Evolutionary conservation across 495 filamentous ascomycete species (phyloP).

Genomic region (Aspergillus steynii): DNA sequence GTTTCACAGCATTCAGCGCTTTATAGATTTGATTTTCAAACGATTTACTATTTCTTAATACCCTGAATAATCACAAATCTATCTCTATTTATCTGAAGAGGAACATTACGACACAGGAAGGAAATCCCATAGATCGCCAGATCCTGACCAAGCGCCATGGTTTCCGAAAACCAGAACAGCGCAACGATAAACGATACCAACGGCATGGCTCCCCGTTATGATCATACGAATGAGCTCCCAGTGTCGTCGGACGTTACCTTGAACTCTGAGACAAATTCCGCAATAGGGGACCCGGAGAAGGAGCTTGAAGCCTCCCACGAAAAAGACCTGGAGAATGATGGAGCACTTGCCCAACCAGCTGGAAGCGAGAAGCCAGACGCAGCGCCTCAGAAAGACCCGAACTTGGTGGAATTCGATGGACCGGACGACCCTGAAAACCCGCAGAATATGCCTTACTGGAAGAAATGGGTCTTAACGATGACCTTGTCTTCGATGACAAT

Average conservation of each 20-base stretch:
- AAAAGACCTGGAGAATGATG: slow-evolving; percentile 15
- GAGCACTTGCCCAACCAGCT: slow-evolving; percentile 8
- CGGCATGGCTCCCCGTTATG: background rate
- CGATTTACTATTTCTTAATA: too few species aligned
- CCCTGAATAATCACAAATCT: background rate
- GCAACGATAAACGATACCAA: background rate
- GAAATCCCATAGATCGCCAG: background rate
- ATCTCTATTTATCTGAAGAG: background rate
- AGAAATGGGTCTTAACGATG: slow-evolving; percentile 73
- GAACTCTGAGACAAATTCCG: slow-evolving; percentile 12
- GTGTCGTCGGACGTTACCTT: slow-evolving; percentile 19
- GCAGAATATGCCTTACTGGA: slow-evolving; percentile 59
- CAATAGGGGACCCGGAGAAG: slow-evolving; percentile 12
- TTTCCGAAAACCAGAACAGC: background rate
- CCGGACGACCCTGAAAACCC: slow-evolving; percentile 69
- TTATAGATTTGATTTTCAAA: background rate
- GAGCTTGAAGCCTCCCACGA: slow-evolving; percentile 1
- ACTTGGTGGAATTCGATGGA: slow-evolving; percentile 46
- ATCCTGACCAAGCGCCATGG: background rate
- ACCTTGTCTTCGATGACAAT: slow-evolving; percentile 59
- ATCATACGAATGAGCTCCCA: background rate
- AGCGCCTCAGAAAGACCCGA: slow-evolving; percentile 35
- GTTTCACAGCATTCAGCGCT: background rate
- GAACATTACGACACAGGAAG: background rate
- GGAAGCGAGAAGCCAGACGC: slow-evolving; percentile 22